Conservation (phyloP, 2,329 filamentous ascomycete species). For the Cryphonectria radicalis region DNA sequence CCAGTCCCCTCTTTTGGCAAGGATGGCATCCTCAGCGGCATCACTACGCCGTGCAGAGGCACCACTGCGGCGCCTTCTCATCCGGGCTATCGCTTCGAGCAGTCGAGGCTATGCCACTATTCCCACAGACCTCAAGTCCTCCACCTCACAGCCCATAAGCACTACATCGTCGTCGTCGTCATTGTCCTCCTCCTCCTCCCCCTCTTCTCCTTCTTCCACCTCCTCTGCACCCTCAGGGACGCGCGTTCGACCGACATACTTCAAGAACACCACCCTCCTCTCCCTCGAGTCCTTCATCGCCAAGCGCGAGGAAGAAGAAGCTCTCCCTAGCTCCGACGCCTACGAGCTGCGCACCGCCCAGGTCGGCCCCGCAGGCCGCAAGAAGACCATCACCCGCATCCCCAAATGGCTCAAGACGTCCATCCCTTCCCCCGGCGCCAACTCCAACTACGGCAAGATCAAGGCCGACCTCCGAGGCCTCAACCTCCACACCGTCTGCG, state of each 20-base stretch:
- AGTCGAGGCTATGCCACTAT: constrained; percentile 53
- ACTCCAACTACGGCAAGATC: constrained; percentile 87
- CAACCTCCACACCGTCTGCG: constrained; percentile 92
- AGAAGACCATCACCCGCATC: constrained; percentile 71
- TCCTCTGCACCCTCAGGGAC: constrained; percentile 20
- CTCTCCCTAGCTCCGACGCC: constrained; percentile 57
- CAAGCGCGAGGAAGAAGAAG: constrained; percentile 44
- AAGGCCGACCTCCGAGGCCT: constrained; percentile 90
- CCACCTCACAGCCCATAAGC: constrained; percentile 29
- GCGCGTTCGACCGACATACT: constrained; percentile 54
- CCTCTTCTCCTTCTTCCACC: constrained; percentile 1
- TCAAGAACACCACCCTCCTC: constrained; percentile 62
- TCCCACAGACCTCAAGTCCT: constrained; percentile 40
- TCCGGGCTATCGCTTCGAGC: constrained; percentile 37
- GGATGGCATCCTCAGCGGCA: constrained; percentile 47
- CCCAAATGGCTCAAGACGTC: constrained; percentile 96
- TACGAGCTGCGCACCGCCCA: constrained; percentile 66
- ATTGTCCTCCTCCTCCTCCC: constrained; percentile 20
- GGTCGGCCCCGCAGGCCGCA: constrained; percentile 66
- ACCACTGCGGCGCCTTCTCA: constrained; percentile 48
- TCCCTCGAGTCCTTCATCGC: constrained; percentile 61
- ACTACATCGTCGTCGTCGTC: constrained; percentile 32
- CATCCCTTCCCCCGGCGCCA: constrained; percentile 72
- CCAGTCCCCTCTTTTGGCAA: not conserved
- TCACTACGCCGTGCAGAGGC: constrained; percentile 48